Base-by-base conservation (phyloP, 176 grass and related monocot species). In the Oryza brachyantha region DNA sequence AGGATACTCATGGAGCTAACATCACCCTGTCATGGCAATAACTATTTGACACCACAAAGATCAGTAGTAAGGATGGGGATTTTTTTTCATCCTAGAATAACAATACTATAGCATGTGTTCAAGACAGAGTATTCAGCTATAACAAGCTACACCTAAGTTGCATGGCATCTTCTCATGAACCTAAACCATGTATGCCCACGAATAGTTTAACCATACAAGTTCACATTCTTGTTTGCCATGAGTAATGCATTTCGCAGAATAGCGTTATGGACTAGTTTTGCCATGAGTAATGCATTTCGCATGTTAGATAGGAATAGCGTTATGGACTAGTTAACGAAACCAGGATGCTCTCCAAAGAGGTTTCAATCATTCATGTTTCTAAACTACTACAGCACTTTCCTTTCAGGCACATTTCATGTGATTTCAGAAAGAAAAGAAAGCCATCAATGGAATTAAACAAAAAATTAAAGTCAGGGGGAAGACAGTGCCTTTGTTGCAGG, bases 401-500 rank as follows among this genome's bases (percentile, higher is more conserved):
- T 63, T 58, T 13, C 9, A 41, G 36, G 17, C 68, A 32, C 52
- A 74, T 45, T 76, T 63, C 28, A 40, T 29, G 58, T 40, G 71
- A 86, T 34, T 48, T 73, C 48, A 64, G 8, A 81, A 31, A 50
- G 8, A 69, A 37, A 68, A 29, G 27, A 52, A 61, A 39, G 10
- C 13, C 38, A 17, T 5, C 17, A 29, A 55, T 3, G 3, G 2
- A 55, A 55, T 22, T 22, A 7, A 22, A 76, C 5, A 19, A 64
- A 19, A 77, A n/a, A n/a, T 31, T 3, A 22, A 76, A 77, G 9
- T 17, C 8, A 76, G 68, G 38, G 13, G 32, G 75, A 61, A 70
- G 27, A 46, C 19, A 45, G 58, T 73, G 28, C 41, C 68, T 82
- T 81, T 64, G 41, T 81, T 10, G 11, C 19, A 16, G 28, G 29